Conservation (phyloP, 176 grass and related monocot species). For the Calamus simplicifolius region DNA sequence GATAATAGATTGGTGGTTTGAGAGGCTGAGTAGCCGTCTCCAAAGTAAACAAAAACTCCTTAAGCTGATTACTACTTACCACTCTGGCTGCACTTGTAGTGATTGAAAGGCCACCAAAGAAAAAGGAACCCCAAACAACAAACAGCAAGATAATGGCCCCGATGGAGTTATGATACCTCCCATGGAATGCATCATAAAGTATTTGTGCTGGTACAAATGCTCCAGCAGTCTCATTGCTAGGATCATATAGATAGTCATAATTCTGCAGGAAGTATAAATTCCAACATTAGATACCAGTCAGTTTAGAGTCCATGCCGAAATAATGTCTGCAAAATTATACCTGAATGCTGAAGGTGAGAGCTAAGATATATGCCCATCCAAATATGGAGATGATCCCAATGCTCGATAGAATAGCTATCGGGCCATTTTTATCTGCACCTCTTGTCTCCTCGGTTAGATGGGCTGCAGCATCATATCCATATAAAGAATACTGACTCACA, state of each 20-base stretch:
- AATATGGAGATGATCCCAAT: slow-evolving; percentile 94
- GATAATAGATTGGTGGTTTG: too few species aligned
- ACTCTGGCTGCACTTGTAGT: slow-evolving; percentile 94
- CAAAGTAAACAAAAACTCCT: too few species aligned
- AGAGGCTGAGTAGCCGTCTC: too few species aligned
- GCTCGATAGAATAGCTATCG: slow-evolving; percentile 91
- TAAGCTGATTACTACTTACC: slow-evolving; percentile 11
- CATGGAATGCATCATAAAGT: slow-evolving; percentile 92
- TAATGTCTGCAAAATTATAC: slow-evolving; percentile 5
- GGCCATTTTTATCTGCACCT: slow-evolving; percentile 88
- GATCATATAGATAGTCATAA: slow-evolving; percentile 56
- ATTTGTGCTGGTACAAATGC: slow-evolving; percentile 84
- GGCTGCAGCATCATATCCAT: slow-evolving; percentile 92
- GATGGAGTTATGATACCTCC: slow-evolving; percentile 48
- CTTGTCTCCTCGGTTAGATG: slow-evolving; percentile 97
- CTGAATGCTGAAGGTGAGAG: slow-evolving; percentile 99
- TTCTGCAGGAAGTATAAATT: slow-evolving; percentile 36
- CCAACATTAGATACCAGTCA: background rate
- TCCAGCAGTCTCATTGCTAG: slow-evolving; percentile 72
- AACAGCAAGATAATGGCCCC: slow-evolving; percentile 77
- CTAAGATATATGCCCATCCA: slow-evolving; percentile 97
- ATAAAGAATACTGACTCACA: slow-evolving; percentile 96
- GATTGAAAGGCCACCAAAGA: slow-evolving; percentile 98
- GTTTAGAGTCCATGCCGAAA: too few species aligned
- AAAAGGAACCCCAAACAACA: slow-evolving; percentile 96